Percentiles rank a stretch among this genome's conserved stretches.
Evolutionary conservation across 495 filamentous ascomycete genomes (phyloP).

Genomic region (Penicillium subrubescens): DNA sequence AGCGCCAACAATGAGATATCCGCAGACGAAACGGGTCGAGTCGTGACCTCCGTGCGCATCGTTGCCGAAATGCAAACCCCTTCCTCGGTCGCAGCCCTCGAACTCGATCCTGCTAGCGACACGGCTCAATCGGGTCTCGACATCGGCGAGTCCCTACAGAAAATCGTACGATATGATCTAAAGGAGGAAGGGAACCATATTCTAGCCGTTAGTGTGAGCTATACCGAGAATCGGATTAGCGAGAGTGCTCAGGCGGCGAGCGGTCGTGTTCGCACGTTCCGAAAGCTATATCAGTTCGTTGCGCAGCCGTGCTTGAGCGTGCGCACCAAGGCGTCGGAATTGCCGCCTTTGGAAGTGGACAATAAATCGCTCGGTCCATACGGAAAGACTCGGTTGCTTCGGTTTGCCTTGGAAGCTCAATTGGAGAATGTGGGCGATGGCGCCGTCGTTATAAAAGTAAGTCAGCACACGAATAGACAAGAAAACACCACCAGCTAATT

Average conservation of each 20-base stretch:
- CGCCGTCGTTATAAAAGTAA: constrained; percentile 46
- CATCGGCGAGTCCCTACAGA: constrained; percentile 74
- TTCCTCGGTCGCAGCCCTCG: constrained; percentile 58
- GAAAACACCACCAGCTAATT: constrained; percentile 2
- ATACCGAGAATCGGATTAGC: constrained; percentile 64
- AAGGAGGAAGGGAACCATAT: constrained; percentile 94
- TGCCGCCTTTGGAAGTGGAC: constrained; percentile 49
- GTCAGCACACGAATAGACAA: background rate
- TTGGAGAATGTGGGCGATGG: constrained; percentile 81
- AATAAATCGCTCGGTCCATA: constrained; percentile 50
- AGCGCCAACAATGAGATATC: constrained; percentile 88
- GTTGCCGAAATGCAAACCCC: constrained; percentile 95
- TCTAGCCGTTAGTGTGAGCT: constrained; percentile 90
- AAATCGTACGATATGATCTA: constrained; percentile 81
- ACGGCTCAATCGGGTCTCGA: constrained; percentile 50
- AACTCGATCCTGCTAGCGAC: constrained; percentile 50
- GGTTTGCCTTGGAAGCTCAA: constrained; percentile 84
- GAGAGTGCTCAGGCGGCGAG: constrained; percentile 61
- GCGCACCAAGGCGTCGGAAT: constrained; percentile 76
- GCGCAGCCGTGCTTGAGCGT: constrained; percentile 88
- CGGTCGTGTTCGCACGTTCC: constrained; percentile 79
- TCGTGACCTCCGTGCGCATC: constrained; percentile 75
- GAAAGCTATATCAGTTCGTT: constrained; percentile 96
- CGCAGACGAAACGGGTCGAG: constrained; percentile 44
- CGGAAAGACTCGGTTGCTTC: constrained; percentile 45